These are phyloP conservation scores for Rhizopogon vulgaris DNA, from an alignment of 768 basidiomycete genomes.

Conservation along the genomic window DNA sequence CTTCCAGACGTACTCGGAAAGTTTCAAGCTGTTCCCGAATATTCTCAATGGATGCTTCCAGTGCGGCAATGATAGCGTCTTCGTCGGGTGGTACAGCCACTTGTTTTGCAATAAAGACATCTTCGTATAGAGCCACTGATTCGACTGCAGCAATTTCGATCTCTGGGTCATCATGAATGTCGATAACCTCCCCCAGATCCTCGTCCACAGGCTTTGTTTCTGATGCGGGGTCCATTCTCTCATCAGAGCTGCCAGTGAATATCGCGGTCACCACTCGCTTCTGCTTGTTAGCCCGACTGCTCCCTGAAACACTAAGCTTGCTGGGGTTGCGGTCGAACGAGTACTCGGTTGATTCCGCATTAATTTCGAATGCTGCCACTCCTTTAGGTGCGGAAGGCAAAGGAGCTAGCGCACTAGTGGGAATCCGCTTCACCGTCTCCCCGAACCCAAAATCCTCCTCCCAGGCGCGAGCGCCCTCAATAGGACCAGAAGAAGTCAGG, in stretches of 20 bases:
- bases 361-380: neutral
- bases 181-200: neutral
- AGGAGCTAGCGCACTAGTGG: neutral
- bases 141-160: neutral
- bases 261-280: constrained; percentile 25
- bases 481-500: constrained; percentile 15
- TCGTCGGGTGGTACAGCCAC: neutral
- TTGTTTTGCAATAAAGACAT: neutral
- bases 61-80: constrained; percentile 10
- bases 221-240: neutral
- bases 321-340: neutral
- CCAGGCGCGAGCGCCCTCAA: constrained; percentile 26
- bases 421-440: constrained; percentile 25
- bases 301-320: constrained; percentile 1
- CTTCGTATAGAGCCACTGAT: neutral
- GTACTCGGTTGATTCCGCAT: neutral
- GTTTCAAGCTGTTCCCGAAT: constrained; percentile 21
- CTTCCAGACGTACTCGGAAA: constrained; percentile 22
- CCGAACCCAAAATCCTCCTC: constrained; percentile 22
- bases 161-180: neutral
- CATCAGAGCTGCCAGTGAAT: constrained; percentile 14
- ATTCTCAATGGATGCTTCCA: constrained; percentile 18
- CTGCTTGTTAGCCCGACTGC: neutral
- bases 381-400: neutral
- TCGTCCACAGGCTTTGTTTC: neutral